Conservation (phyloP, 2,329 filamentous ascomycete genomes). For the Pseudogymnoascus sp. region DNA sequence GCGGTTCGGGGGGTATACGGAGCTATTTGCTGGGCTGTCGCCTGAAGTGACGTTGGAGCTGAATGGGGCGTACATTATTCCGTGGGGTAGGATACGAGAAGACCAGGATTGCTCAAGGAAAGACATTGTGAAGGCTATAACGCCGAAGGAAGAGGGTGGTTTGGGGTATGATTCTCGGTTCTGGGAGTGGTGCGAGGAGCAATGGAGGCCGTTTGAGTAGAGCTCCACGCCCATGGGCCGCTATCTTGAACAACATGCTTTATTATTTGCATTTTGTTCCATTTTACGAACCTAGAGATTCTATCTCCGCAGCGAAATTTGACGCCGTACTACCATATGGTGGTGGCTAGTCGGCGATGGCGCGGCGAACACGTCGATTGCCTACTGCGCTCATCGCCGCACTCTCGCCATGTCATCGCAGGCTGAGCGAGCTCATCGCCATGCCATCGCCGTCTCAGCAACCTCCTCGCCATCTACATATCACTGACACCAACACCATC, state of each 20-base stretch:
- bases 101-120: conserved; percentile 31
- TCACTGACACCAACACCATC: too few species aligned
- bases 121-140: conserved; percentile 17
- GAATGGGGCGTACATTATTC: conserved; percentile 18
- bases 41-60: conserved; percentile 14
- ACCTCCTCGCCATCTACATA: too few species aligned
- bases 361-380: too few species aligned
- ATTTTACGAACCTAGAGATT: not conserved
- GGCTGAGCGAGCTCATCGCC: too few species aligned
- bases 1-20: conserved; percentile 19
- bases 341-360: too few species aligned
- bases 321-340: not conserved
- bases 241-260: not conserved
- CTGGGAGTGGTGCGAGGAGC: conserved; percentile 20
- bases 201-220: not conserved
- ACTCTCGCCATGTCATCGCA: too few species aligned
- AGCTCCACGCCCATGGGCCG: not conserved
- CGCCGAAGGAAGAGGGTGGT: conserved; percentile 17
- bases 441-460: too few species aligned
- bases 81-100: conserved; percentile 21
- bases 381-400: too few species aligned
- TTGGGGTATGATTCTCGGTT: conserved; percentile 19
- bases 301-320: not conserved
- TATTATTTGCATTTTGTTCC: not conserved
- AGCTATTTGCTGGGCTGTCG: conserved; percentile 18